Conservation (phyloP, 306 rosid genomes). For the Hippophae tibetana region DNA sequence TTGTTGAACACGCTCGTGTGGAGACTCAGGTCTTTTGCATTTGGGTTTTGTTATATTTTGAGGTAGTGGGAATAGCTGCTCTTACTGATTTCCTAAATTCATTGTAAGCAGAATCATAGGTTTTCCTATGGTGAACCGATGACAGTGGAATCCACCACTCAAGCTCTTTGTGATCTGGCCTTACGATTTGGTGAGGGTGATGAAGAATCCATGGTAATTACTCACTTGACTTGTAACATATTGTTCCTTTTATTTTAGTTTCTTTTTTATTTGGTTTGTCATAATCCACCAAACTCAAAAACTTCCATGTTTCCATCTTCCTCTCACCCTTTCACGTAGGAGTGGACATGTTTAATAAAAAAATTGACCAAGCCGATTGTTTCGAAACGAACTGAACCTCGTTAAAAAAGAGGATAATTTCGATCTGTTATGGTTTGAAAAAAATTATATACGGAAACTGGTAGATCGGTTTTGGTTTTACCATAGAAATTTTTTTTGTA, state of each 20-base stretch:
- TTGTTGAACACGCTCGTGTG: slow-evolving; percentile 97
- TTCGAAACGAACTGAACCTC: too few relatives aligned
- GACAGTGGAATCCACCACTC: slow-evolving; percentile 97
- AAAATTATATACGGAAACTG: too few relatives aligned
- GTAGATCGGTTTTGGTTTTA: too few relatives aligned
- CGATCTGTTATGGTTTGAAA: too few relatives aligned
- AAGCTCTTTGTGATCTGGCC: slow-evolving; percentile 95
- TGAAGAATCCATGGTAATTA: slow-evolving; percentile 92
- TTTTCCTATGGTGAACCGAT: slow-evolving; percentile 94
- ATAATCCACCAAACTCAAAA: too few relatives aligned
- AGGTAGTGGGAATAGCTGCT: neutral
- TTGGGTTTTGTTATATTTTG: neutral
- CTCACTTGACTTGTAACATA: neutral
- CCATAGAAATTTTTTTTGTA: too few relatives aligned
- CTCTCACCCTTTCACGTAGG: too few relatives aligned
- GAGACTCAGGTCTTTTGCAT: slow-evolving; percentile 68
- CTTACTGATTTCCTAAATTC: slow-evolving; percentile 14
- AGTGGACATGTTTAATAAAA: too few relatives aligned
- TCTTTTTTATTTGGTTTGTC: too few relatives aligned
- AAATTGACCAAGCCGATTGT: too few relatives aligned
- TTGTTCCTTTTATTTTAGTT: neutral
- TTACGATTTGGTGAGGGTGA: slow-evolving; percentile 95
- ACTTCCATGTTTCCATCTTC: too few relatives aligned
- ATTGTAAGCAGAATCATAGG: slow-evolving; percentile 67
- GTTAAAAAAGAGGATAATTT: too few relatives aligned